Conservation (phyloP, 306 rosid species). For the Pachyrhizus erosus region DNA sequence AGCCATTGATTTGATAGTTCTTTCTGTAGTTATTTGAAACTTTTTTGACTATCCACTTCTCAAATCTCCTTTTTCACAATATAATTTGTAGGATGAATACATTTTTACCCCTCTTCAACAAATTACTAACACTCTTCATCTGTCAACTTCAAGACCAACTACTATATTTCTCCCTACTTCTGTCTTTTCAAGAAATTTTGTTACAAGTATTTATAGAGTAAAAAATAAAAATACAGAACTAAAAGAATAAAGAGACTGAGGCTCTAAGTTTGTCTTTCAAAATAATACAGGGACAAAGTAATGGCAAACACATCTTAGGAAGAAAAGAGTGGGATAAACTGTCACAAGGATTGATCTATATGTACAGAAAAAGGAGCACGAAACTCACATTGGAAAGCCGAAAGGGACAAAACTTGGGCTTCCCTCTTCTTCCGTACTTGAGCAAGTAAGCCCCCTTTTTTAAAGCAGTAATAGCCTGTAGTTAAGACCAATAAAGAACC, state of each 20-base stretch:
- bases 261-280: constrained; percentile 27
- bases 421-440: constrained; percentile 99
- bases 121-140: constrained; percentile 24
- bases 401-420: constrained; percentile 96
- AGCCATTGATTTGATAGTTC: constrained; percentile 13
- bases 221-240: not conserved
- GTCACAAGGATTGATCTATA: constrained; percentile 18
- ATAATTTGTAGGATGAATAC: not conserved
- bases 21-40: constrained; percentile 6
- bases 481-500: constrained; percentile 47
- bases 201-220: constrained; percentile 10
- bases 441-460: constrained; percentile 97
- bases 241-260: constrained; percentile 27
- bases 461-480: constrained; percentile 94
- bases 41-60: not conserved
- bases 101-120: constrained; percentile 18
- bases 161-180: not conserved
- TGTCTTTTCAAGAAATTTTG: constrained; percentile 30
- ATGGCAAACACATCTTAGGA: not conserved
- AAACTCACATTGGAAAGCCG: constrained; percentile 94
- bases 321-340: not conserved
- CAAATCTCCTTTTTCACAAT: constrained; percentile 10
- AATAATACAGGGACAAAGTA: constrained; percentile 11
- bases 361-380: constrained; percentile 31
- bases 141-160: not conserved